Evolutionary conservation across 768 basidiomycete species (phyloP).

Genomic region (Tulasnella sp.): DNA sequence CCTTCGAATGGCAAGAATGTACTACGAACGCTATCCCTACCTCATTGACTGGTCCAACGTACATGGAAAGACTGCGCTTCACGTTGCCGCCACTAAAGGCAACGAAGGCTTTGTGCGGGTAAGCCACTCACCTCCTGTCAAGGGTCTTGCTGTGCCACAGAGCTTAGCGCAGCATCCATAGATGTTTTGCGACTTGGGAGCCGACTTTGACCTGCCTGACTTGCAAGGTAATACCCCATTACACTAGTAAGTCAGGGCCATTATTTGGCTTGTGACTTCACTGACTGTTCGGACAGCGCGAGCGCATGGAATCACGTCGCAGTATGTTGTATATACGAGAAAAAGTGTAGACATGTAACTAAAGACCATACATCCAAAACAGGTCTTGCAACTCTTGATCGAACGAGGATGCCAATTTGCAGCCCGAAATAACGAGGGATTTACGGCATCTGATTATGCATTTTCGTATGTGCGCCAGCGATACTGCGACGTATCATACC

Average conservation of each 20-base stretch:
- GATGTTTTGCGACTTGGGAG: conserved; percentile 87
- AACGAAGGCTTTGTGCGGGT: conserved; percentile 84
- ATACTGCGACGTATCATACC: conserved; percentile 15
- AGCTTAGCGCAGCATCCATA: conserved; percentile 22
- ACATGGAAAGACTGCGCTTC: conserved; percentile 82
- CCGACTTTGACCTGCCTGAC: conserved; percentile 83
- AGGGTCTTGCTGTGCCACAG: neutral
- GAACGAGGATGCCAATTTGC: conserved; percentile 78
- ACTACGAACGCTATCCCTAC: conserved; percentile 76
- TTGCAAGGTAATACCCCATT: conserved; percentile 85
- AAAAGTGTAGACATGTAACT: neutral
- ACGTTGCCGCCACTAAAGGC: conserved; percentile 77
- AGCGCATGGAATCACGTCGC: conserved; percentile 80
- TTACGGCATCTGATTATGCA: conserved; percentile 86
- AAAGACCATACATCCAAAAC: conserved; percentile 10
- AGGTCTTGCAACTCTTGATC: conserved; percentile 78
- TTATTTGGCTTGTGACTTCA: neutral
- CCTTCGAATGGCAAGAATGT: conserved; percentile 76
- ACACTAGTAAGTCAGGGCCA: conserved; percentile 62
- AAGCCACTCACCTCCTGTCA: conserved; percentile 24
- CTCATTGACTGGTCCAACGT: conserved; percentile 88
- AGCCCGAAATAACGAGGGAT: conserved; percentile 81
- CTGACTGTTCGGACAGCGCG: conserved; percentile 38
- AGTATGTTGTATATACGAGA: conserved; percentile 32
- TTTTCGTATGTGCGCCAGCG: conserved; percentile 50